Conservation (phyloP, 148 eudicot genomes). For the Dianthus caryophyllus region DNA sequence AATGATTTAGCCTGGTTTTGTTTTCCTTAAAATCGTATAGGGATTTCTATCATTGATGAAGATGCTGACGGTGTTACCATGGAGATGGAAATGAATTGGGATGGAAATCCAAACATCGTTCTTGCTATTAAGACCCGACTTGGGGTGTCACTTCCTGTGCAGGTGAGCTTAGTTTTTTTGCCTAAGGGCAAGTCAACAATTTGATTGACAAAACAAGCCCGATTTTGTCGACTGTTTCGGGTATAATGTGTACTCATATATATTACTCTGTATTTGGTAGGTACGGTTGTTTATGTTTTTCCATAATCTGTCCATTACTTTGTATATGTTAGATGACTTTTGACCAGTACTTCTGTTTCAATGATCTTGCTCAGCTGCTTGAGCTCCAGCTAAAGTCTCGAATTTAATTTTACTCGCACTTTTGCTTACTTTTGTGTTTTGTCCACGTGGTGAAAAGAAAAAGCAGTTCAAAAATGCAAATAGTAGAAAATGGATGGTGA, state of each 20-base stretch:
- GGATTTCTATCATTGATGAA: constrained; percentile 75
- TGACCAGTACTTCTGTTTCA: neutral
- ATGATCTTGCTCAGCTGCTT: neutral
- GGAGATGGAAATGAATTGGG: constrained; percentile 99
- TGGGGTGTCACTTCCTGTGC: constrained; percentile 86
- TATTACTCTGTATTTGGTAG: neutral
- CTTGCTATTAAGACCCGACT: constrained; percentile 92
- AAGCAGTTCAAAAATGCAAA: neutral
- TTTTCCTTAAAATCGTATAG: constrained; percentile 29
- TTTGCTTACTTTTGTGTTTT: neutral
- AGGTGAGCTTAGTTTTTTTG: constrained; percentile 40
- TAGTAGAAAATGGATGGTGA: constrained; percentile 4
- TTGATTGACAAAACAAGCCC: neutral
- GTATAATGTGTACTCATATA: neutral
- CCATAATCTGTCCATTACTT: neutral
- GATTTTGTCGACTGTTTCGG: neutral
- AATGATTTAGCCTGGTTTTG: neutral
- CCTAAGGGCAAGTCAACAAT: neutral
- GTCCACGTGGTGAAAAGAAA: neutral
- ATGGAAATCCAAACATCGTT: constrained; percentile 91
- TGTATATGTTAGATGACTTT: neutral
- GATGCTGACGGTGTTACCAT: constrained; percentile 75
- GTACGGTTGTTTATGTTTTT: neutral
- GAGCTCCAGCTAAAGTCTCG: neutral
- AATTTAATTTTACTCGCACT: neutral